Evolutionary conservation across 192 early-diverging fungal genomes (phyloP), one percentile per base, ranked within the genome.

Genomic region (Coemansia sp.): DNA sequence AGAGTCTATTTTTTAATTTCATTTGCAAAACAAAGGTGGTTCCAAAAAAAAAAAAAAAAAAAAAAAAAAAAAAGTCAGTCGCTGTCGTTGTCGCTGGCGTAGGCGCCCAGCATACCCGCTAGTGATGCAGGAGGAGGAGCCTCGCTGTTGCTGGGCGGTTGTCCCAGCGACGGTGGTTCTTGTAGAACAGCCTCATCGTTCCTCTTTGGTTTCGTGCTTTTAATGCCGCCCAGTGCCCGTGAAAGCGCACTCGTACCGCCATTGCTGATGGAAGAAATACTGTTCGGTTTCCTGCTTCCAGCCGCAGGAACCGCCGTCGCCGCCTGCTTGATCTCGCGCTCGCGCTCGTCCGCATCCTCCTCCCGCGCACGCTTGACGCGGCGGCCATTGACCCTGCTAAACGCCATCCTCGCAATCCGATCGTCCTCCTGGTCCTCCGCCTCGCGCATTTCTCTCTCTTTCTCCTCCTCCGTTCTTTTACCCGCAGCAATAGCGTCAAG

Each of bases 401-500:
- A 83, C 9, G 63, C 76, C 65, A 42, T 11, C 8, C 45, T 71
- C 0, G 68, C 73, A 69, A 75, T 44, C 15, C 10, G 23, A 40
- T 75, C 77, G 38, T 75, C 74, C 13, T 75, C 75, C 9, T 69
- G 50, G 8, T 79, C 65, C 43, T 75, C 74, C 12, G 77, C 77
- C 26, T 85, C 56, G 16, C 60, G 45, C 3, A 79, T 50, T 32
- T 64, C 26, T 0, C 76, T 65, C 12, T 68, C 77, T 11, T 4
- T 48, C 61, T 64, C 64, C 61, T 38, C 50, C 49, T 59, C 65
- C 68, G 10, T 43, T 64, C 26, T 26, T 26, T 26, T 26, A 26
- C 26, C 26, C 26, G 26, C 26, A 18, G 75, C 71, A 43, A 90
- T 73, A 5, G 69, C 59, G 7, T 89, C 87, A 21, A 95, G 64